A percentile compares a stretch with the other conserved stretches of the same genome.
These are phyloP conservation scores for Neurospora hispaniola DNA, from an alignment of 495 filamentous ascomycete genomes.

Conservation along the genomic window DNA sequence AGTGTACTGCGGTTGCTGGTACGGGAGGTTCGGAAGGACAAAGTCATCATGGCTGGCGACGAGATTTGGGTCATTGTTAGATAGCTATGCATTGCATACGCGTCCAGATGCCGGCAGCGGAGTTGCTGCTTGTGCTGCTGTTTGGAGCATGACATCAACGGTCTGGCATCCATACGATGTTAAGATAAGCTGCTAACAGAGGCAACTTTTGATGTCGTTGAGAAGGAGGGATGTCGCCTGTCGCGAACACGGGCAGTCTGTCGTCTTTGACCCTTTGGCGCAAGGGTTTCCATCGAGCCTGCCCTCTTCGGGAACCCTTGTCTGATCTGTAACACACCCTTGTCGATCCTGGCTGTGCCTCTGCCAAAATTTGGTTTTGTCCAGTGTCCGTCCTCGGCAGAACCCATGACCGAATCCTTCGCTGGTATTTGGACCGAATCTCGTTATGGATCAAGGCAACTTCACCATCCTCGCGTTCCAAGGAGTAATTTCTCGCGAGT, in stretches of 20 bases:
- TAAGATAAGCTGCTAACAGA: neutral
- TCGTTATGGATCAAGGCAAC: neutral
- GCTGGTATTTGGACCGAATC: slow-evolving; percentile 12
- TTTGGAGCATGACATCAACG: neutral
- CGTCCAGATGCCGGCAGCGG: neutral
- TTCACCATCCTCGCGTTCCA: neutral
- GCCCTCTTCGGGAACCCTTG: slow-evolving; percentile 12
- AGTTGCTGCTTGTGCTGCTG: neutral
- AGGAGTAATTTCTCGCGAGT: slow-evolving; percentile 1
- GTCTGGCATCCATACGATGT: neutral
- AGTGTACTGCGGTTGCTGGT: neutral
- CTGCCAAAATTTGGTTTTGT: slow-evolving; percentile 19
- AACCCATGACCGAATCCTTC: slow-evolving; percentile 7
- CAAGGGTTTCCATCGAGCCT: slow-evolving; percentile 1
- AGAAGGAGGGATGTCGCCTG: neutral
- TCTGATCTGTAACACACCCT: slow-evolving; percentile 24
- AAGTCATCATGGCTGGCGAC: neutral
- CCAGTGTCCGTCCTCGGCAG: neutral
- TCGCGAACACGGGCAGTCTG: neutral
- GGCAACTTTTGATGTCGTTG: neutral
- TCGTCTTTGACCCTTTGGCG: neutral
- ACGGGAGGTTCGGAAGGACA: neutral
- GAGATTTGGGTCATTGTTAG: neutral
- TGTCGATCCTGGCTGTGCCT: slow-evolving; percentile 19
- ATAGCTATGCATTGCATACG: neutral